Conservation (phyloP, 176 grass and related monocot genomes). For the Triticum turgidum region DNA sequence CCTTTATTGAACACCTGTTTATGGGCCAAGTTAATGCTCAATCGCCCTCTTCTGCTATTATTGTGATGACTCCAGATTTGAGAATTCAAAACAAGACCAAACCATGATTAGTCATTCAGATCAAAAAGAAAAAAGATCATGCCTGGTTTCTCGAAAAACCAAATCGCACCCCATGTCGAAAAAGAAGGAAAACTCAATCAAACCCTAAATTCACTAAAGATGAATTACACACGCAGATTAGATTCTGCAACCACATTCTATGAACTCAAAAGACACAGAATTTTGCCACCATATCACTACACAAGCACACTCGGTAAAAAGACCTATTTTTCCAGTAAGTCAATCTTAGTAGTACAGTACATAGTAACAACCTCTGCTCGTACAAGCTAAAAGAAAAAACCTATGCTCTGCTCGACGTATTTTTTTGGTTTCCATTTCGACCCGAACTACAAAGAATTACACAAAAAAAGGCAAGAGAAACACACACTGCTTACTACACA, state of each 20-base stretch:
- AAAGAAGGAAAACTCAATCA: background rate
- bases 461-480: slow-evolving; percentile 10
- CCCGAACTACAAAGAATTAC: slow-evolving; percentile 33
- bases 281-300: background rate
- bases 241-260: no score
- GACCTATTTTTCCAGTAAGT: slow-evolving; percentile 30
- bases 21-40: background rate
- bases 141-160: no score
- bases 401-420: slow-evolving; percentile 22
- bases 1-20: background rate
- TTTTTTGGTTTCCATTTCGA: background rate
- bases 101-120: background rate
- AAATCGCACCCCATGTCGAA: background rate
- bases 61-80: background rate
- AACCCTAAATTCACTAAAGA: background rate
- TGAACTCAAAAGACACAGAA: no score
- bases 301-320: slow-evolving; percentile 16
- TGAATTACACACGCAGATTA: background rate
- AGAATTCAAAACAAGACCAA: background rate
- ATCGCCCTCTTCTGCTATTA: background rate
- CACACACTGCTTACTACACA: background rate
- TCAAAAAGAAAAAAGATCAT: no score
- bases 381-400: slow-evolving; percentile 34
- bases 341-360: slow-evolving; percentile 22
- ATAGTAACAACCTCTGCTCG: background rate